Percentiles rank a stretch among this genome's conserved stretches.
These are phyloP conservation scores for Lichtheimia corymbifera DNA, from an alignment of 371 early-diverging fungal species.

Conservation along the genomic window DNA sequence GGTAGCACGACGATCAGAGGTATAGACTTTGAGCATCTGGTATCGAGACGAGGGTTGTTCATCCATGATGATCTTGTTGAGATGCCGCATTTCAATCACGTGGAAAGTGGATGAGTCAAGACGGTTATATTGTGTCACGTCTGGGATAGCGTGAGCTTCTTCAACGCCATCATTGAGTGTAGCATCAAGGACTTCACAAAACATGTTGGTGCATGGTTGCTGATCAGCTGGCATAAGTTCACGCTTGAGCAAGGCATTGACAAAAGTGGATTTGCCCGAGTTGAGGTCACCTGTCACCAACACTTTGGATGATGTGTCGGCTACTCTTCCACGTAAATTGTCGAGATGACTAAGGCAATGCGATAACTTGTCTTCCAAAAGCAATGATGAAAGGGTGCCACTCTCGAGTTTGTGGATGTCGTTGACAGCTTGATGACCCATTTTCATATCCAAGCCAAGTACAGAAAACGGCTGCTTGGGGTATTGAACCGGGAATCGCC, in stretches of 20 bases:
- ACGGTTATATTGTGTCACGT: conserved; percentile 68
- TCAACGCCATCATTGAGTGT: conserved; percentile 81
- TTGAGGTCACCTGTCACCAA: conserved; percentile 97
- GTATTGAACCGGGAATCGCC: conserved; percentile 66
- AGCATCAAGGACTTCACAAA: conserved; percentile 92
- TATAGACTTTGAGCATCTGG: conserved; percentile 88
- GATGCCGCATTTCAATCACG: conserved; percentile 62
- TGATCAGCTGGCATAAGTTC: conserved; percentile 93
- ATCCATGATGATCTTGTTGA: conserved; percentile 61
- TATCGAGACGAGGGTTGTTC: conserved; percentile 59
- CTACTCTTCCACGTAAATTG: conserved; percentile 77
- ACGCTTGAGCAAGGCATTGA: conserved; percentile 91
- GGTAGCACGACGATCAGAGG: conserved; percentile 62
- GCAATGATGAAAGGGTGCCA: conserved; percentile 63
- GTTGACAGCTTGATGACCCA: conserved; percentile 50
- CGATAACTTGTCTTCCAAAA: conserved; percentile 66
- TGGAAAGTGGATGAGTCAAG: conserved; percentile 74
- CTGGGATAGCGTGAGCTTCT: conserved; percentile 86
- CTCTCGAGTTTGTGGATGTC: conserved; percentile 57
- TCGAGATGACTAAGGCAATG: conserved; percentile 77
- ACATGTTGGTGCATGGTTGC: conserved; percentile 94
- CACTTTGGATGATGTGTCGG: conserved; percentile 90
- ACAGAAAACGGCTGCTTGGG: conserved; percentile 27
- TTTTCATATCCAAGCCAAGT: conserved; percentile 68
- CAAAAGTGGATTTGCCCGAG: conserved; percentile 95